phyloP scores from a whole-genome alignment of 495 filamentous ascomycete species.

The Thozetella sp. region DNA sequence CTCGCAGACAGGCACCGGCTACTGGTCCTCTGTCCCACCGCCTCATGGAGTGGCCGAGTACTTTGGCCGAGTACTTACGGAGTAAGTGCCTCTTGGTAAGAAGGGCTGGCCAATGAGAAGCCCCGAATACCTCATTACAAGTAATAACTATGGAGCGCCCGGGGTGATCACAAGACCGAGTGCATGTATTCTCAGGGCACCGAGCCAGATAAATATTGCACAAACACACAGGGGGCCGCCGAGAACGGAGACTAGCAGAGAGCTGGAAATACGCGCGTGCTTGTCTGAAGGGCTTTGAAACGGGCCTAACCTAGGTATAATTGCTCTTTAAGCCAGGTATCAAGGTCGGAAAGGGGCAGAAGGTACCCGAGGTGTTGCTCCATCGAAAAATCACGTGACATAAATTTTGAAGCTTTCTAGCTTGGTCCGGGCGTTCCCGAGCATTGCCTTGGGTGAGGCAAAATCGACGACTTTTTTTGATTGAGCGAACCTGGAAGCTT shows the following conservation, averaged over 20 bases:
- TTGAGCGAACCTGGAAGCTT: conserved; percentile 14
- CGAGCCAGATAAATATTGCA: too few relatives aligned
- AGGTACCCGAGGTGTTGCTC: not conserved
- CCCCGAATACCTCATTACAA: not conserved
- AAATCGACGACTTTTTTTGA: conserved; percentile 32
- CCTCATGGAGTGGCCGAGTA: too few relatives aligned
- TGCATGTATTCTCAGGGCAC: too few relatives aligned
- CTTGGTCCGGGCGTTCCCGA: conserved; percentile 29
- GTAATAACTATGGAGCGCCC: not conserved
- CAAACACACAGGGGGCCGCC: too few relatives aligned
- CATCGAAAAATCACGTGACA: conserved; percentile 6
- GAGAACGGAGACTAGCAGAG: too few relatives aligned
- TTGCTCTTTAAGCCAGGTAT: not conserved
- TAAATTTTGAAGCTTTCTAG: conserved; percentile 13
- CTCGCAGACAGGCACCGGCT: not conserved
- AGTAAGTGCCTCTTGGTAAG: too few relatives aligned
- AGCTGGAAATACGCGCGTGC: too few relatives aligned
- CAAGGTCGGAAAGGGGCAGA: not conserved
- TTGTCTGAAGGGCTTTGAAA: not conserved
- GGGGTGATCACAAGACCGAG: not conserved
- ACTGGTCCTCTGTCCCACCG: not conserved
- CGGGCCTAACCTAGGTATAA: not conserved
- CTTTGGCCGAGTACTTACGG: too few relatives aligned
- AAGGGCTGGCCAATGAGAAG: conserved; percentile 1
- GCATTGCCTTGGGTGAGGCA: conserved; percentile 33